Evolutionary conservation across 2,329 filamentous ascomycete species (phyloP).

Genomic region (Xylariaceae sp.): DNA sequence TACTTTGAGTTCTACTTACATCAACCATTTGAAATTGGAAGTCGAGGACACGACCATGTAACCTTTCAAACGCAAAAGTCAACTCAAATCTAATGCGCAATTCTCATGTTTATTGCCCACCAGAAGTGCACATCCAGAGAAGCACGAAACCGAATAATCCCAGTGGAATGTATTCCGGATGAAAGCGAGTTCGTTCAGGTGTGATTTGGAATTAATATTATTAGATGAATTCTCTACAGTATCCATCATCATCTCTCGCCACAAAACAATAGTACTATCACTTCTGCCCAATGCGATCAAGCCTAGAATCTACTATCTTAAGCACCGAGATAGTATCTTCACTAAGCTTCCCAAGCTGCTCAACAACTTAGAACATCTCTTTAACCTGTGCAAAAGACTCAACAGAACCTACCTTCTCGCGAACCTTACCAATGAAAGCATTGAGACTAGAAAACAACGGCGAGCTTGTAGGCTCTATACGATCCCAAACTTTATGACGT

Average conservation of each 20-base stretch:
- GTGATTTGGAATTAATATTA: no score
- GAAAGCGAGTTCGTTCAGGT: no score
- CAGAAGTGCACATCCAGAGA: no score
- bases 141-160: no score
- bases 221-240: no score
- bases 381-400: constrained; percentile 4
- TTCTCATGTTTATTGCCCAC: no score
- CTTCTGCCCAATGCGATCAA: not conserved
- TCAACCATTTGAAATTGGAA: no score
- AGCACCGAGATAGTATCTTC: constrained; percentile 1
- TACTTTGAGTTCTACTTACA: no score
- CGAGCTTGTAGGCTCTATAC: not conserved
- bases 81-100: no score
- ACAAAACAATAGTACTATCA: not conserved
- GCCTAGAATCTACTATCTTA: not conserved
- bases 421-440: not conserved
- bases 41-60: no score
- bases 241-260: not conserved
- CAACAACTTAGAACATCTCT: not conserved
- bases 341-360: constrained; percentile 1
- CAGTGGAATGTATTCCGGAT: no score
- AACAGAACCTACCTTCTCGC: not conserved
- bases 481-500: constrained; percentile 1
- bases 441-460: constrained; percentile 1
- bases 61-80: no score